phyloP scores from a whole-genome alignment of 129 eudicot species.

The Lactuca saligna region DNA sequence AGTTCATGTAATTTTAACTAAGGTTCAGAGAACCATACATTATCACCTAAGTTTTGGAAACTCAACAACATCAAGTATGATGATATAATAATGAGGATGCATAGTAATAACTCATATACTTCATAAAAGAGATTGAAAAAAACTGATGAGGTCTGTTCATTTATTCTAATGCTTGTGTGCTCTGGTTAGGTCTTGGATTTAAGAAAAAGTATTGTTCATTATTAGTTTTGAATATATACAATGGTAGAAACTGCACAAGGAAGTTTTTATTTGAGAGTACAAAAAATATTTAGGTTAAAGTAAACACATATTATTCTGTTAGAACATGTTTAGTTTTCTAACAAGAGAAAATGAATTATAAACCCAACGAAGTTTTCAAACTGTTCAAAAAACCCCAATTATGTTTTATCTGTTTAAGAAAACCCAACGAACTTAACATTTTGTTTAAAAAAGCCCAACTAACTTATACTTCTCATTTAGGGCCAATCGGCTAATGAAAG shows the following conservation, averaged over 20 bases:
- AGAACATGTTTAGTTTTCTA: not conserved
- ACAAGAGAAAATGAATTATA: no score
- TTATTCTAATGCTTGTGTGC: not conserved
- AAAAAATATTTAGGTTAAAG: not conserved
- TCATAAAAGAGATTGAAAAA: not conserved
- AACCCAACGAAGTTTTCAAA: no score
- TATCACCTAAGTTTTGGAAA: constrained; percentile 2
- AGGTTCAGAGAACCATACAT: constrained; percentile 9
- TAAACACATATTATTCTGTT: not conserved
- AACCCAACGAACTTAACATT: no score
- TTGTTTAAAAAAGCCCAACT: no score
- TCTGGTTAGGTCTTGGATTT: not conserved
- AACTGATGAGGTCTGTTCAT: not conserved
- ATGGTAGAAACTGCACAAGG: no score
- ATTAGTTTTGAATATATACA: not conserved
- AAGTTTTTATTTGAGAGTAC: not conserved
- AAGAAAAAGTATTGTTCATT: not conserved
- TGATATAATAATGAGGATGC: not conserved
- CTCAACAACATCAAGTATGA: not conserved
- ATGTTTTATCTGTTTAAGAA: no score
- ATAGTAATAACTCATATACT: not conserved
- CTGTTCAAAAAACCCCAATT: no score
- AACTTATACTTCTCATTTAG: no score
- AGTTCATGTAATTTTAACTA: not conserved
- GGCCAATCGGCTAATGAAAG: no score